Base-by-base conservation (phyloP, 2,329 filamentous ascomycete species). In the Diaporthe sp. region DNA sequence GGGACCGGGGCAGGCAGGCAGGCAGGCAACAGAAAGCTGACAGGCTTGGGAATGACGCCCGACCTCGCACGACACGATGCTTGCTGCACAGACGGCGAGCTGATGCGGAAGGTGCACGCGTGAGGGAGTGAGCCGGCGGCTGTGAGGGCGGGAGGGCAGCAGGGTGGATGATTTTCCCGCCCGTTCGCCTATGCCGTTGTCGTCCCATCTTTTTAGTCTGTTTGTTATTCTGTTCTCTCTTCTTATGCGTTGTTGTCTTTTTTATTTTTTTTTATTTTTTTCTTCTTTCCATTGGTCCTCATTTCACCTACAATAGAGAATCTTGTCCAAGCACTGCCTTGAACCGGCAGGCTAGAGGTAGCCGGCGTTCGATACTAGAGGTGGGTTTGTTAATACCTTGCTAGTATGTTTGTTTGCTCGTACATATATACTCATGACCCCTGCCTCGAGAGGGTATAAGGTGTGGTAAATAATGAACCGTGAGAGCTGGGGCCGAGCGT, bases 81-180 rank as follows among this genome's bases (percentile, higher is more conserved):
- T 54, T 64, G 60, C 60, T 67, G 64, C 64, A 67, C 64, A 67
- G 64, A 67, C 45, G 45, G 30, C 22, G 17, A 52, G 64, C 45
- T 67, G 64, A 67, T 33, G 22, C 22, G 28, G 19, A 30, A 30
- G 9, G 28, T 35, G 45, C 17, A 67, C 42, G 30, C 42, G 45
- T 50, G 30, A 15, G 40, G 19, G 42, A 15, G 58, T 19, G 58
- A 30, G 42, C 19, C 38, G 17, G 38, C 40, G n/a, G 55, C 25
- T 30, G 58, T 45, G 25, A 45, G 38, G n/a, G 35, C 10, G 57
- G 12, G 33, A 25, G 55, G 1, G n/a, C n/a, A n/a, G 35, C 17
- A 4, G 19, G 9, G 38, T 22, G 58, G n/a, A 5, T 35, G 40
- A 40, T 19, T 33, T 17, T 42, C 57, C 22, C 57, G 33, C 22